Base-by-base conservation (phyloP, 495 filamentous ascomycete genomes). In the Aspergillus cristatus region DNA sequence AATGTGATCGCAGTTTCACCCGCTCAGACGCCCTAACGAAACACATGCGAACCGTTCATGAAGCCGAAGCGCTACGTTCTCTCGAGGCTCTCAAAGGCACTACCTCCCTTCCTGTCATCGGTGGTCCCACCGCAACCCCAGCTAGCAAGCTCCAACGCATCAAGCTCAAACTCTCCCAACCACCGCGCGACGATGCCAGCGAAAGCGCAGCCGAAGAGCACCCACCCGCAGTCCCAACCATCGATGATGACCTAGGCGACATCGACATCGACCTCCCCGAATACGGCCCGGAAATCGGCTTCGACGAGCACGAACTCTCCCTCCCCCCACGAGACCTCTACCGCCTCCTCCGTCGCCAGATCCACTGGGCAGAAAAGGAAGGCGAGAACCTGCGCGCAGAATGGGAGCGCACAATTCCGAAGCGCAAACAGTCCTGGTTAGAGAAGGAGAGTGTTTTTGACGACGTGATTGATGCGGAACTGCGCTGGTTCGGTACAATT, bases 21-120 rank as follows among this genome's bases (percentile, higher is more conserved):
- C 79, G 91, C 40, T 97, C 91, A 18, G 91, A 98, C 55, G 91
- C 91, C 14, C 78, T 98, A 0, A 87, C 91, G 5, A 98, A 98
- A 56, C 91, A 98, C 57, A 95, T 96, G 86, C 82, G 91, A 55
- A 97, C 91, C 20, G 91, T 98, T 18, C 91, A 98, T 62, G 93
- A 98, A 60, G 95, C 88, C 26, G 93, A 97, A 60, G 82, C 86
- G 4, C 70, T 94, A 3, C 82, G 88, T 5, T 85, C 85, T 5
- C 82, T 81, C n/a, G 88, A 93, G 51, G 81, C 86, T 3, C 82
- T 85, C 2, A 89, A 85, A 60, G 76, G 79, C 69, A 78, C 60
- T n/a, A 54, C 57, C 39, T 50, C 60, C 37, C 49, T 52, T 41
- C 59, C 56, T 43, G 47, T 50, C 33, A 37, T 37, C 12, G 50